Conservation (phyloP, 192 early-diverging fungal species). For the Coemansia sp. region DNA sequence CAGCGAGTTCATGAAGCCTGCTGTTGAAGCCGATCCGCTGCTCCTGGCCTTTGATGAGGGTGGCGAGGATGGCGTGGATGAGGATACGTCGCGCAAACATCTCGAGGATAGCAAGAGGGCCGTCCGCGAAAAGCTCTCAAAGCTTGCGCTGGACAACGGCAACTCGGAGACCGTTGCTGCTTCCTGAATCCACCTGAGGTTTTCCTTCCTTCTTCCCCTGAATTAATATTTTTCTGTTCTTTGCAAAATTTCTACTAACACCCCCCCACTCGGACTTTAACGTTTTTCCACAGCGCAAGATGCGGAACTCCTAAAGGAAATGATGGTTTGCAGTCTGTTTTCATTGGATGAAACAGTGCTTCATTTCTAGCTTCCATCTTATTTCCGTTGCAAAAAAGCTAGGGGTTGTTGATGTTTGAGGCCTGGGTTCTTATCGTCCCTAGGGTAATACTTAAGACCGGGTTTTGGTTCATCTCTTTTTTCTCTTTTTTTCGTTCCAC, state of each 20-base stretch:
- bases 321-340: too few species aligned
- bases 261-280: not conserved
- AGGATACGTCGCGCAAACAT: constrained; percentile 25
- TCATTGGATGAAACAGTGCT: too few species aligned
- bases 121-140: constrained; percentile 35
- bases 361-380: too few species aligned
- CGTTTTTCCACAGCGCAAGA: not conserved
- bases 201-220: too few species aligned
- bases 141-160: constrained; percentile 15
- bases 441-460: too few species aligned
- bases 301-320: too few species aligned
- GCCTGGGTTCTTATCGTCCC: too few species aligned
- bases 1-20: constrained; percentile 72
- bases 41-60: constrained; percentile 66
- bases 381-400: too few species aligned
- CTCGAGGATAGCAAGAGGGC: constrained; percentile 40
- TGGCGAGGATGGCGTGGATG: constrained; percentile 27
- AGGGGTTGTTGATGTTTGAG: too few species aligned
- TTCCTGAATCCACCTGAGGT: too few species aligned
- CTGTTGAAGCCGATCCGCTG: constrained; percentile 84
- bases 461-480: too few species aligned
- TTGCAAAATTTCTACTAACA: not conserved
- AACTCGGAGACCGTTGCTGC: too few species aligned
- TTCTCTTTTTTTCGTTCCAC: not conserved
- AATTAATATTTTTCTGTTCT: not conserved